Conservation (phyloP, 1,139 yeast genomes). For the Geotrichum restrictum region DNA sequence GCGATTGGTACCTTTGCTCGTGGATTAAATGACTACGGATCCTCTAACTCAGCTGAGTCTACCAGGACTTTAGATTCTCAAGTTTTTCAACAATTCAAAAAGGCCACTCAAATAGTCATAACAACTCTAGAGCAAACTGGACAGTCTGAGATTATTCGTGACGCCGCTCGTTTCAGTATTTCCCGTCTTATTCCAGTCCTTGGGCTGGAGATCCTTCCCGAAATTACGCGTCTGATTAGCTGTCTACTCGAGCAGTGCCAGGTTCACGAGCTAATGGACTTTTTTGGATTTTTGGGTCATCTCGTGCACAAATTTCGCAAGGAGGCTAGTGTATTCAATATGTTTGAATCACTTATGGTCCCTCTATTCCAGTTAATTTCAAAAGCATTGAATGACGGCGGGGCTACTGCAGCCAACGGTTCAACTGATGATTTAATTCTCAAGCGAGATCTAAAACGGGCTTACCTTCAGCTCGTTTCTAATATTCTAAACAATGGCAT, state of each 20-base stretch:
- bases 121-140: conserved; percentile 77
- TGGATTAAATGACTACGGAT: conserved; percentile 56
- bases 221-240: conserved; percentile 68
- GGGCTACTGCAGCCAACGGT: conserved; percentile 37
- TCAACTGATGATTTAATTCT: conserved; percentile 43
- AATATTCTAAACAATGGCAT: conserved; percentile 72
- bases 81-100: conserved; percentile 54
- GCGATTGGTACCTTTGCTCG: conserved; percentile 87
- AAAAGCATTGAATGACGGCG: conserved; percentile 46
- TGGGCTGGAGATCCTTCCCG: conserved; percentile 52
- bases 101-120: conserved; percentile 75
- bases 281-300: conserved; percentile 82
- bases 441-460: conserved; percentile 53
- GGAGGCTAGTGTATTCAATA: conserved; percentile 64
- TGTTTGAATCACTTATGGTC: conserved; percentile 66
- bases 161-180: conserved; percentile 80
- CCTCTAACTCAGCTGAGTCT: conserved; percentile 16
- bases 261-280: conserved; percentile 68
- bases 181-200: conserved; percentile 80
- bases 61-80: conserved; percentile 23
- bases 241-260: conserved; percentile 64
- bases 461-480: conserved; percentile 65
- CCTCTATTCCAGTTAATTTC: conserved; percentile 71
- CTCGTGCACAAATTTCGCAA: conserved; percentile 71
- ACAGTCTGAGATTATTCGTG: conserved; percentile 67